Evolutionary conservation across 305 asterid species (phyloP).

Genomic region (Fraxinus floribunda): DNA sequence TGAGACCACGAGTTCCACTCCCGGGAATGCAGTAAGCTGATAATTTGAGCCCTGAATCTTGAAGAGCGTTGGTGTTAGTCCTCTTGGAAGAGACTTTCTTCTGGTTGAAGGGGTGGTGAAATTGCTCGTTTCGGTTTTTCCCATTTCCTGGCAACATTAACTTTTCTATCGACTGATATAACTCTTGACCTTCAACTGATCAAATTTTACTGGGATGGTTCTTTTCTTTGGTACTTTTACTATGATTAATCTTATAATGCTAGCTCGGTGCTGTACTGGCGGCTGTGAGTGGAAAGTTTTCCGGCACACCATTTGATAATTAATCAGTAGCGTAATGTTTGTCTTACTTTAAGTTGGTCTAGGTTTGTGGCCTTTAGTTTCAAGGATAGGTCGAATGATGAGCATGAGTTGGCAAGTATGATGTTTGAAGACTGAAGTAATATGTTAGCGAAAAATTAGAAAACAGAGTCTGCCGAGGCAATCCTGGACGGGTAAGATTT

Average conservation of each 20-base stretch:
- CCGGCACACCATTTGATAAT: not conserved
- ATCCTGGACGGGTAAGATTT: not conserved
- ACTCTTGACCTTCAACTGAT: conserved; percentile 12
- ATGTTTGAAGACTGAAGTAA: not conserved
- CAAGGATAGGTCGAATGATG: not conserved
- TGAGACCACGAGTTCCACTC: conserved; percentile 45
- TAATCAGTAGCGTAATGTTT: not conserved
- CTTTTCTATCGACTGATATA: not conserved
- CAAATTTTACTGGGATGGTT: not conserved
- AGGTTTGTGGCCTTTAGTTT: not conserved
- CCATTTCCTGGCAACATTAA: not conserved
- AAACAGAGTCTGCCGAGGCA: not conserved
- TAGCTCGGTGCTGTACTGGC: not conserved
- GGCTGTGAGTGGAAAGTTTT: not conserved
- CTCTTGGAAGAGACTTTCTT: conserved; percentile 24
- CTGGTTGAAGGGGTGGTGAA: conserved; percentile 5
- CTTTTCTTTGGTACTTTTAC: not conserved
- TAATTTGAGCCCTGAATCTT: not conserved
- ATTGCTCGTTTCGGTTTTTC: conserved; percentile 18
- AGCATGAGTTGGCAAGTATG: not conserved
- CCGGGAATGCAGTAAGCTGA: conserved; percentile 30
- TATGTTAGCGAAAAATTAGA: not conserved
- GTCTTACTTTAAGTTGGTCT: not conserved
- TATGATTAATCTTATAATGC: not conserved
- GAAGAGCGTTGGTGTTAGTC: conserved; percentile 13